Evolutionary conservation across 73 alveolate genomes (phyloP), one percentile per base, ranked within the genome.

Genomic region (Paramecium tetraurelia): DNA sequence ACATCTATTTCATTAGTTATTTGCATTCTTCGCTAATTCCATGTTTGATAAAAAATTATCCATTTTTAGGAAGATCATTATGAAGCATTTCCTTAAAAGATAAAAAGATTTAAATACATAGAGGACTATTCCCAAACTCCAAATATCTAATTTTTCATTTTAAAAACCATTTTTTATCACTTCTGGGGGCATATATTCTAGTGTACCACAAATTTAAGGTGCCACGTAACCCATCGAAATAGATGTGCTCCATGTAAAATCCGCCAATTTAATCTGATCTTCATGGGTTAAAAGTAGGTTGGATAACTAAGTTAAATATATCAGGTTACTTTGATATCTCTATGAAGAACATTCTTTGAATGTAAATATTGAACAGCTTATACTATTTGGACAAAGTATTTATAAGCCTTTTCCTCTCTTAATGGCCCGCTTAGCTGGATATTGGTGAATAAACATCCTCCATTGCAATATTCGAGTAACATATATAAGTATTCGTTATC

Each of bases 141-240:
- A 75, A n/a, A 75, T 75, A 38, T 75, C 87, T 35, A 75, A 38
- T 75, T 75, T 75, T 75, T 75, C 58, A 75, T 35, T 38, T 38
- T 75, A 41, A 75, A 38, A 38, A 1, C 59, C 58, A 35, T 24
- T 75, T 21, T 35, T 38, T 7, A n/a, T 38, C 18, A 75, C 87
- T 18, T 75, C 87, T 11, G 87, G 87, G 10, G 87, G 87, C 87
- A 75, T 75, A 22, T 75, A 75, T 35, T 75, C 87, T 75, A 75
- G n/a, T 75, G 87, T 75, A n/a, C 87, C 87, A 36, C 87, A 75
- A 2, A 75, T 38, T 22, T 41, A 35, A 12, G 87, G 58, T 9
- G 38, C 20, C 5, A 20, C 87, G 9, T 75, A 75, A 1, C 87
- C 87, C 59, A 75, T 75, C 5, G 6, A 38, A 35, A 38, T 27